A percentile compares a stretch with the other conserved stretches of the same genome.
Evolutionary conservation across 2,329 filamentous ascomycete genomes (phyloP).

Genomic region (Penicillium capsulatum): DNA sequence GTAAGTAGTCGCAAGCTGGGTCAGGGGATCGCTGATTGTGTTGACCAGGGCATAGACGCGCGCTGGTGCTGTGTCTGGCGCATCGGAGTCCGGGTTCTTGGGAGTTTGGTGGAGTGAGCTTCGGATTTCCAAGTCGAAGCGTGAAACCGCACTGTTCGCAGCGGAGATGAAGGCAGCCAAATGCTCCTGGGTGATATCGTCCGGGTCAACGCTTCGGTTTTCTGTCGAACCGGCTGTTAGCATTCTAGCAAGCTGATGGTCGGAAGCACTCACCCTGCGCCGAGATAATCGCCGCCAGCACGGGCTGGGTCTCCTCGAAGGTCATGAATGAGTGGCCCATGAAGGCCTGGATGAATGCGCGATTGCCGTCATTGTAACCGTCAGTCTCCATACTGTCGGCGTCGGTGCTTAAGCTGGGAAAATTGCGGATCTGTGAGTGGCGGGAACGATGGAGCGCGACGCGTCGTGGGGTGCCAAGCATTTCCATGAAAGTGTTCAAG

Average conservation of each 20-base stretch:
- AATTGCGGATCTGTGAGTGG: too few relatives aligned
- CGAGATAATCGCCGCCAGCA: conserved; percentile 73
- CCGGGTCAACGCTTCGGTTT: conserved; percentile 47
- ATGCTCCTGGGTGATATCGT: conserved; percentile 64
- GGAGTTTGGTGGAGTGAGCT: conserved; percentile 57
- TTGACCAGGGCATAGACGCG: conserved; percentile 84
- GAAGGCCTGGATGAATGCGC: conserved; percentile 87
- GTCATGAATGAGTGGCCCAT: conserved; percentile 75
- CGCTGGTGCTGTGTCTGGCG: background rate
- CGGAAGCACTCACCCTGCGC: conserved; percentile 42
- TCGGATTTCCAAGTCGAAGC: conserved; percentile 84
- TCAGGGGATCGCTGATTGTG: conserved; percentile 75
- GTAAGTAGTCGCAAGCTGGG: conserved; percentile 79
- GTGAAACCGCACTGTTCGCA: conserved; percentile 67
- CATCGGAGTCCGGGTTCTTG: conserved; percentile 27
- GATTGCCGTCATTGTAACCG: conserved; percentile 62
- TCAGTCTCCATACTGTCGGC: background rate
- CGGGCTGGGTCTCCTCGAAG: conserved; percentile 64
- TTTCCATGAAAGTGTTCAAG: conserved; percentile 3
- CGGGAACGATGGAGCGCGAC: conserved; percentile 12
- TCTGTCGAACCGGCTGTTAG: conserved; percentile 30
- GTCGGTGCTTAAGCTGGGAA: too few relatives aligned
- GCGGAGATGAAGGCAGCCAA: conserved; percentile 65
- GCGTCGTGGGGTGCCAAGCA: conserved; percentile 17
- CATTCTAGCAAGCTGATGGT: background rate